Evolutionary conservation across 257 asterid genomes (phyloP), one percentile per base, ranked within the genome.

Genomic region (Knoxia roxburghii): DNA sequence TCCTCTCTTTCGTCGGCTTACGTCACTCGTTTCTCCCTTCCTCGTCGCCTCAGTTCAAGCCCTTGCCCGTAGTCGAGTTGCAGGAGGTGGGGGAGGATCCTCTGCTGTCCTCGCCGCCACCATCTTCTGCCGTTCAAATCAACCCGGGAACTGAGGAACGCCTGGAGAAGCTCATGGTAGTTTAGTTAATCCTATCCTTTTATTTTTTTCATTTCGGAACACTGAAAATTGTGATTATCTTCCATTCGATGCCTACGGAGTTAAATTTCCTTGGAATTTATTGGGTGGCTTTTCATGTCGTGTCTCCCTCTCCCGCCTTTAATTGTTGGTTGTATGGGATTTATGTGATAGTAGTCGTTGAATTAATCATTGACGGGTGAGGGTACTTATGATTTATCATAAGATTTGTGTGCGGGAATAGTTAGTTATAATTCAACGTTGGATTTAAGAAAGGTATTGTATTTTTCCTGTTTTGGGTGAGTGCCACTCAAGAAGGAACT

Each of bases 41-140:
- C 52, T 72, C 82, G 61, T 53, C 80, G 15, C 71, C 79, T 52
- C 81, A 75, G 61, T 79, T 88, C 78, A 91, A 81, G 91, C 93
- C 91, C 29, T 77, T 91, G 65, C 88, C 96, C 59, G 81, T 79
- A 30, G 84, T 89, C 39, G 97, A 91, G 82, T 80, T 90, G 17
- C 61, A 78, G 70, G 96, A 88, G 29, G 69, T 71, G 0, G 81
- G 75, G 46, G 86, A 64, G 86, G 80, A 79, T 10, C 71, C 71
- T 23, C 49, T 14, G 54, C 68, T 8, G 54, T 48, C 54, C 18
- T 21, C 39, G 53, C 69, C 64, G 33, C 75, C 59, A 7, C 60
- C 64, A 24, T 32, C 70, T 43, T 52, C 78, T 55, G 66, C 81
- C 67, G 68, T 64, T 24, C 78, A 70, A 32, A 64, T 73, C 59